Evolutionary conservation across 1,139 yeast genomes (phyloP), one percentile per base, ranked within the genome.

Genomic region (Eremothecium gossypii): DNA sequence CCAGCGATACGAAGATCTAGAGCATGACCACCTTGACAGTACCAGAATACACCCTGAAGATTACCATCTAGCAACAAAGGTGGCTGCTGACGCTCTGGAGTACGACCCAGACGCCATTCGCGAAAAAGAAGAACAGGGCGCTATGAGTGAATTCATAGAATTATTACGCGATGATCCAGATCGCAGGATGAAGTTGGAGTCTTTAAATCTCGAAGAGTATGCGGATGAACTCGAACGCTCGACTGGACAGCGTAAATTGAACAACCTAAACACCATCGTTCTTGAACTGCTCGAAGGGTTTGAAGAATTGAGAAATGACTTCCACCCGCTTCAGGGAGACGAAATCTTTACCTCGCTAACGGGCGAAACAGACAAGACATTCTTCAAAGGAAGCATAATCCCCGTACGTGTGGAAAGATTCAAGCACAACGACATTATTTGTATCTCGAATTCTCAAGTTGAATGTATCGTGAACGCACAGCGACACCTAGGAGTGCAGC

Each of bases 11-110:
- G 76, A 73, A 45, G 82, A 71, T 53, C 79, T 64, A 53, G 77
- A 79, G 33, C 76, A 83, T 33, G 97, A 91, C 56, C 70, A 84
- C 41, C 71, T 91, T 50, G 99, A 91, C 64, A 89, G 94, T 30
- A 91, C 98, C 0, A 77, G 98, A 66, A 87, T 93, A 37, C 99
- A 91, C 56, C 98, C 98, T 3, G 97, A 93, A 64, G 98, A 91
- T 64, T 91, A 91, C 60, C 95, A 85, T 47, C 72, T 91, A 53
- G 97, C 97, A 2, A 77, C 93, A 44, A 91, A 91, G 60, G 89
- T 91, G 87, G 97, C 97, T 8, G 93, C 96, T 2, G 98, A 91
- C 69, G 97, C 98, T 1, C 71, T 91, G 49, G 99, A 93, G 57
- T 73, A 87, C 51, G 96, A 89, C 57, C 98, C 93, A 57, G 97